Base-by-base conservation (phyloP, 2,329 filamentous ascomycete species). In the Colletotrichum simmondsii region DNA sequence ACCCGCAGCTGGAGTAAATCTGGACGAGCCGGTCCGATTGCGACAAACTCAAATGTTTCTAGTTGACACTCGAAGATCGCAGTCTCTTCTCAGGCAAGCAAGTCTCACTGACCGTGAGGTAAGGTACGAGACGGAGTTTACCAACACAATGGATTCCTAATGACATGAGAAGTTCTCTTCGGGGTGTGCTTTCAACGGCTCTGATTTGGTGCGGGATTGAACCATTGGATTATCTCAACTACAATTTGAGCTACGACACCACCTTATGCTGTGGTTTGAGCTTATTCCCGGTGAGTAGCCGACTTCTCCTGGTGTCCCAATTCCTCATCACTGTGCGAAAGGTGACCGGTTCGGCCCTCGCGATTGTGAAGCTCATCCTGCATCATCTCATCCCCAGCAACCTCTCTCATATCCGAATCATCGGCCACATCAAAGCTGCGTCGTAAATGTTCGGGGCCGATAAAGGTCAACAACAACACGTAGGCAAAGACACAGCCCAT, bases 401-500 rank as follows among this genome's bases (percentile, higher is more conserved):
- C 85, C 65, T 85, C 86, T 26, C 83, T 82, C 3, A 86, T 82
- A 58, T 89, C 87, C 56, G 82, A 80, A 68, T 89, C 88, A 61
- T 88, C 83, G 3, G 76, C 82, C 0, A 87, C 83, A 66, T 89
- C 87, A 75, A 90, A 89, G 75, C 84, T 87, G 75, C 86, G 83
- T 42, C 83, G 79, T 65, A 89, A 77, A 71, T 88, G 84, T 81
- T 90, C 88, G 1, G 88, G 88, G 0, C 93, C 93, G 3, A 94
- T 56, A 11, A 94, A 80, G 0, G 92, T 92, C 67, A 94, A 79
- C 6, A 90, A 1, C 49, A 92, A 86, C n/a, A 89, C 85, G 72
- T 90, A 92, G 30, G 79, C 87, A 76, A 89, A 97, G 1, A 97
- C 94, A 76, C 92, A 95, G 1, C 88, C 95, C 93, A 98, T 95